These are phyloP conservation scores for Globisporangium echinulatum DNA, from an alignment of 352 stramenopile species.

Conservation along the genomic window DNA sequence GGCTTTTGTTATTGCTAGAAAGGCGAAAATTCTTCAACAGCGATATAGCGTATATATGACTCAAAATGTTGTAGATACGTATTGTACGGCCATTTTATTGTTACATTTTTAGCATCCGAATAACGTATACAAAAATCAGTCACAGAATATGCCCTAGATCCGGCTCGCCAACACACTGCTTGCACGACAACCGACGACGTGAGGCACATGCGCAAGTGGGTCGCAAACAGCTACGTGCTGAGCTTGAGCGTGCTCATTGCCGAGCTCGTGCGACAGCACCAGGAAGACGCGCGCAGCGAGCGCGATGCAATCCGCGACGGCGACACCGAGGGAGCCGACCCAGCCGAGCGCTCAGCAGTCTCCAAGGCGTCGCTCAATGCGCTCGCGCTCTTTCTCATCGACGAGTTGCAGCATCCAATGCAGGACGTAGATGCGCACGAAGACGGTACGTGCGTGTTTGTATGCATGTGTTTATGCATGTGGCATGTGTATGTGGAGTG, in stretches of 20 bases:
- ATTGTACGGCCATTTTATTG: too few relatives aligned
- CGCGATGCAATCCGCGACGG: neutral
- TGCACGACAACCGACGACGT: too few relatives aligned
- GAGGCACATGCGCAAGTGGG: conserved; percentile 2
- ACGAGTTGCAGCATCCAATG: conserved; percentile 46
- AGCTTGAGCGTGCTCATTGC: conserved; percentile 38
- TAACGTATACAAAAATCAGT: too few relatives aligned
- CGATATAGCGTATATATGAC: too few relatives aligned
- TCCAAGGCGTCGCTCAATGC: conserved; percentile 29
- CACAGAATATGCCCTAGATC: too few relatives aligned
- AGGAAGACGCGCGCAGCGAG: conserved; percentile 21
- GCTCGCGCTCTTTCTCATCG: conserved; percentile 43
- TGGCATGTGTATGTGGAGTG: too few relatives aligned
- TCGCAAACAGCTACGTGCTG: conserved; percentile 42
- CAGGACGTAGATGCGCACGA: neutral
- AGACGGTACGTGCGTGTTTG: conserved; percentile 1
- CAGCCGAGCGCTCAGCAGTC: conserved; percentile 9
- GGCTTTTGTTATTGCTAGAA: too few relatives aligned
- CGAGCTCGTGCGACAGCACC: conserved; percentile 42
- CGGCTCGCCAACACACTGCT: too few relatives aligned
- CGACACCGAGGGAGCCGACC: neutral
- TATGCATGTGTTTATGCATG: neutral
- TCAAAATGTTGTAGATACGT: too few relatives aligned
- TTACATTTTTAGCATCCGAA: too few relatives aligned
- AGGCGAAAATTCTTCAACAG: too few relatives aligned